Conservation (phyloP, 495 filamentous ascomycete genomes). For the Daldinia bambusicola region DNA sequence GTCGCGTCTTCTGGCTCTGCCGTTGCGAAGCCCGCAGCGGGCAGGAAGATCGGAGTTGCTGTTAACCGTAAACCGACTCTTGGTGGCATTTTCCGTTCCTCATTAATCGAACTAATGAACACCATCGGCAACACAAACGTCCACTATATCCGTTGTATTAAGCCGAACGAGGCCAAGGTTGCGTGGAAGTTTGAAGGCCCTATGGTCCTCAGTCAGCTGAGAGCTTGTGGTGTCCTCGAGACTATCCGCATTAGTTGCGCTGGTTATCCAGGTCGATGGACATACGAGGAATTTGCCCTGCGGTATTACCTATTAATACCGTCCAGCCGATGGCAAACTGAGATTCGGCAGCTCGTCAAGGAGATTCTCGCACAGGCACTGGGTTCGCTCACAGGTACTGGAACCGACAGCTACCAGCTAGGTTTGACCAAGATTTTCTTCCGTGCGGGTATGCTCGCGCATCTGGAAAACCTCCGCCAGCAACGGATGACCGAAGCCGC, state of each 20-base stretch:
- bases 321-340: slow-evolving; percentile 88
- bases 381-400: slow-evolving; percentile 76
- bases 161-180: slow-evolving; percentile 97
- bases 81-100: slow-evolving; percentile 98
- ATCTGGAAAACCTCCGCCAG: slow-evolving; percentile 93
- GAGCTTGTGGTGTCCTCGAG: slow-evolving; percentile 98
- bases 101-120: slow-evolving; percentile 95
- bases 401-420: slow-evolving; percentile 93
- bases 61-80: slow-evolving; percentile 96
- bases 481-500: slow-evolving; percentile 91
- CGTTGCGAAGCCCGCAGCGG: slow-evolving; percentile 74
- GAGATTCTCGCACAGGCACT: slow-evolving; percentile 91
- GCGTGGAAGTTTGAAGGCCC: slow-evolving; percentile 99
- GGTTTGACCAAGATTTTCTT: slow-evolving; percentile 99
- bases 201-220: slow-evolving; percentile 97
- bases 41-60: slow-evolving; percentile 86
- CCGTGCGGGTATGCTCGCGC: slow-evolving; percentile 97
- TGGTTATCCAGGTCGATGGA: slow-evolving; percentile 98
- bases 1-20: slow-evolving; percentile 72
- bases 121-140: slow-evolving; percentile 98
- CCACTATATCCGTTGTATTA: slow-evolving; percentile 99
- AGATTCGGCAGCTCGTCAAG: slow-evolving; percentile 93
- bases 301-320: slow-evolving; percentile 99
- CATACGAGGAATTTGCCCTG: slow-evolving; percentile 97
- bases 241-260: slow-evolving; percentile 98